Base-by-base conservation (phyloP, 2,329 filamentous ascomycete genomes). In the Neoarthrinium moseri region DNA sequence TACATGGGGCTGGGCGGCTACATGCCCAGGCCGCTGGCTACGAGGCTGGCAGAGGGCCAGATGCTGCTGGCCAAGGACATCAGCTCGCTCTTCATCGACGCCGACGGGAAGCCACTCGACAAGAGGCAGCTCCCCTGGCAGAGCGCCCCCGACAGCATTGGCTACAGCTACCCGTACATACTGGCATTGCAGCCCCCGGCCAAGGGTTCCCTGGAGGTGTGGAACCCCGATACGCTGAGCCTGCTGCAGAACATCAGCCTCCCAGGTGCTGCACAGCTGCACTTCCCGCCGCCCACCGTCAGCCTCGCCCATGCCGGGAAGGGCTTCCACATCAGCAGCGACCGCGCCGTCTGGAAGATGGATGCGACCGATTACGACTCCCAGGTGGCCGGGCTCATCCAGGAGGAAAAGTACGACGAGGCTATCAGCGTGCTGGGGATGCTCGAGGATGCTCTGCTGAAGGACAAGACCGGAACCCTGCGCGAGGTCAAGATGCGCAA, bases 61-160 rank as follows among this genome's bases (percentile, higher is more conserved):
- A 81, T 97, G 63, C 71, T 99, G 48, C 76, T 99, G n/a, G 90
- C 92, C n/a, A 96, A 95, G 65, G 94, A 99, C 57, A 90, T 96
- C 58, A 95, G 96, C 64, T 95, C 91, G 1, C 72, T 96, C 43
- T 99, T 99, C 63, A 87, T 96, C 54, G 86, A 94, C 47, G 81
- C 86, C 10, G 78, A 90, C 23, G 94, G 91, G 4, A 91, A 90
- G 55, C 79, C 91, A 0, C 64, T 95, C 26, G 86, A 91, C 35
- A 89, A 89, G 66, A 78, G 87, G 45, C 91, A 97, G 63, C 84
- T 99, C n/a, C 91, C 91, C 2, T 99, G 94, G 94, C 81, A 84
- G 33, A 75, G 81, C 26, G 89, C 92, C 1, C 95, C 94, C 2
- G 91, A 96, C 58, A 86, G 86, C 46, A 85, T 99, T 48, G 94